Evolutionary conservation across 306 rosid genomes (phyloP), one percentile per base, ranked within the genome.

Genomic region (Acacia melanoxylon): DNA sequence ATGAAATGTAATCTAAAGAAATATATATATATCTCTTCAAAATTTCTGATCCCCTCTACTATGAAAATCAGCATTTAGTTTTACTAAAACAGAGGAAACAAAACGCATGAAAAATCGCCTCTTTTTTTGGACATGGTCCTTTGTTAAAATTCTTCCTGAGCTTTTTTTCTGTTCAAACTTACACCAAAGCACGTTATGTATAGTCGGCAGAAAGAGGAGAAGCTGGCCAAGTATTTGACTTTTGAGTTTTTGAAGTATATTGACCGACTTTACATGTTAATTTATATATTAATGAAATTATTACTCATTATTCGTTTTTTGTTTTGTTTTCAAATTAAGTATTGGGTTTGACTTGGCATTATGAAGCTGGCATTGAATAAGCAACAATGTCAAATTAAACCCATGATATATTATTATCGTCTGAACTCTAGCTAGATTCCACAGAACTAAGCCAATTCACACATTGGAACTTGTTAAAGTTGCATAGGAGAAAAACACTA

Each of bases 401-500:
- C 69, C 13, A 56, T 56, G 65, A 58, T 58, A 31, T 22, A 58
- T 58, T 58, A 20, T n/a, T 20, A 27, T 13, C 13, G 25, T 59
- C 66, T 22, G 10, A n/a, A 74, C 71, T 56, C 52, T 48, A 48
- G 68, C 52, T 48, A 48, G 68, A 71, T 40, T 27, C 79, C 66
- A 51, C 58, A 51, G n/a, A 51, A 17, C 58, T 17, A 48, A 81
- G 81, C 46, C 69, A 84, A 79, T 79, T 78, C 85, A 80, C 80
- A 61, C 72, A 62, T 81, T 79, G 83, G 86, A 69, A 83, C 87
- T 89, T 88, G 88, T 86, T 82, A 88, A 87, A 76, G 85, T 68
- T 86, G 89, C 91, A 88, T 83, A 80, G 92, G 84, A 91, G 87
- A 76, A 84, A 87, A 88, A 86, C 92, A 91, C 48, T 89, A 79